Evolutionary conservation across 306 rosid genomes (phyloP), one percentile per base, ranked within the genome.

Genomic region (Sophora flavescens): DNA sequence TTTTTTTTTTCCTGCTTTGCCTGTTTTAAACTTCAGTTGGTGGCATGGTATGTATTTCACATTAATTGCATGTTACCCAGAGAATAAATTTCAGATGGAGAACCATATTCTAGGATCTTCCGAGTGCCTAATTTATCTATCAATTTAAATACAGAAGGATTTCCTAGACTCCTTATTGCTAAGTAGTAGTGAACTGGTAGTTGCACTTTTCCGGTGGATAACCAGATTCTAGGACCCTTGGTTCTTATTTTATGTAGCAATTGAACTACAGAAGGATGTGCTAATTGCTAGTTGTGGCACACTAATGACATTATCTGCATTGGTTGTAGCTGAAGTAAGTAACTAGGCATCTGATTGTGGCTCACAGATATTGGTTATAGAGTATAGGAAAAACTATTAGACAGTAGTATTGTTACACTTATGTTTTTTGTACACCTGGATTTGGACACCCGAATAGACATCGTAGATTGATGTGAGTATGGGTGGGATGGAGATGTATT

Each of bases 11-110:
- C 41, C 15, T 5, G 50, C 47, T 63, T 41, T 30, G 53, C 41
- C 32, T 30, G 48, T 36, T 38, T 4, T 6, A 61, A 22, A 50
- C 26, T 47, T 61, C 6, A 59, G 45, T 17, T 61, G 17, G 70
- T 35, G 48, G 42, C 32, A 58, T 16, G 65, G n/a, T 72, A 17
- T 78, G 35, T 38, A 76, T 63, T 47, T 68, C 54, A 39, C 18
- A 59, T 39, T 4, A 16, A 61, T 56, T 54, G 76, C 65, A 53
- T 54, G 39, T 71, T 39, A 54, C 39, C 9, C 11, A 6, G 51
- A 61, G 4, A 68, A 32, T 57, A 44, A 15, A 18, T n/a, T 12
- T 17, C n/a, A 17, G 36, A 52, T 59, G 41, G 68, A 59, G 28
- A 38, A 52, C 32, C 22, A 22, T 22, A 22, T 63, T 63, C 68